Conservation (phyloP, 176 grass and related monocot genomes). For the Neostapfia colusana region DNA sequence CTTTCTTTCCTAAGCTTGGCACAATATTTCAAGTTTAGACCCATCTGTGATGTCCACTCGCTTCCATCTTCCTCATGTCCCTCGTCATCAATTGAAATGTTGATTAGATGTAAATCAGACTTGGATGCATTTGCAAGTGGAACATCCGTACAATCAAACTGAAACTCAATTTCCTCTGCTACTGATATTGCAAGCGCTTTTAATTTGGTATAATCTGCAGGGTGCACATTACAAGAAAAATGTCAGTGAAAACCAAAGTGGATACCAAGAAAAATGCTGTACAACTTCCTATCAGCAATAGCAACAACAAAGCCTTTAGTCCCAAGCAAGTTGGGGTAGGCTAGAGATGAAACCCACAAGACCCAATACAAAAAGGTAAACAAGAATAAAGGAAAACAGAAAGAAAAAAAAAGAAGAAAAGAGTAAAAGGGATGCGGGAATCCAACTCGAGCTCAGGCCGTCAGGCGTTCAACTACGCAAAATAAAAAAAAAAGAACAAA, state of each 20-base stretch:
- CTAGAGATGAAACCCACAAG: too few relatives aligned
- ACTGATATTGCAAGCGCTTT: conserved; percentile 96
- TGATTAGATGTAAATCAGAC: conserved; percentile 77
- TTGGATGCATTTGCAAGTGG: conserved; percentile 70
- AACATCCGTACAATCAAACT: conserved; percentile 70
- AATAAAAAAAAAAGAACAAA: too few relatives aligned
- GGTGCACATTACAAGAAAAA: neutral
- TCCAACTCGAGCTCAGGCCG: too few relatives aligned
- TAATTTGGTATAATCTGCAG: conserved; percentile 85
- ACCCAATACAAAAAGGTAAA: too few relatives aligned
- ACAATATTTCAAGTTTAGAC: conserved; percentile 84
- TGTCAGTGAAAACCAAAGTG: conserved; percentile 7
- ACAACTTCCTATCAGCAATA: neutral
- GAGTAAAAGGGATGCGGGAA: too few relatives aligned
- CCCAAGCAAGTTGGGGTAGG: too few relatives aligned
- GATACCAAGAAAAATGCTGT: neutral
- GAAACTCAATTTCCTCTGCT: conserved; percentile 83
- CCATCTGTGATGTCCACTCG: conserved; percentile 89
- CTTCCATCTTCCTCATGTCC: conserved; percentile 74
- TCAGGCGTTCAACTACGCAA: too few relatives aligned
- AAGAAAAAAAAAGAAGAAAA: too few relatives aligned
- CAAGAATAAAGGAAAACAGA: too few relatives aligned
- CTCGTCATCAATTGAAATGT: conserved; percentile 94
- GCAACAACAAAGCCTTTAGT: too few relatives aligned
- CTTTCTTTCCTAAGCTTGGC: conserved; percentile 86